These are phyloP conservation scores for Sphagnum tenellum DNA, from an alignment of 225 moss, liverwort and hornwort genomes.

Conservation along the genomic window DNA sequence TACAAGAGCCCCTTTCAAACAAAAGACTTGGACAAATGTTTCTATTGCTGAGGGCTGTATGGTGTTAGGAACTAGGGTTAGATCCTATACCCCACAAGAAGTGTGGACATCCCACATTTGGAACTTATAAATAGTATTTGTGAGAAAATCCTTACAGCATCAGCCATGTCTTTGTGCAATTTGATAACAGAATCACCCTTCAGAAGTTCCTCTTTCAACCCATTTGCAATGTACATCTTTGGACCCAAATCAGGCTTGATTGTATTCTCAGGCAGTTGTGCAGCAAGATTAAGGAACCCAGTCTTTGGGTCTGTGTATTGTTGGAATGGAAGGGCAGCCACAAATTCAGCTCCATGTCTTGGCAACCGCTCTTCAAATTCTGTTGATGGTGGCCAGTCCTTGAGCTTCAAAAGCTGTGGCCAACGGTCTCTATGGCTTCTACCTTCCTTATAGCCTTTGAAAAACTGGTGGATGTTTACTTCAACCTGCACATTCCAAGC, in stretches of 20 bases:
- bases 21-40: background rate
- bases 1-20: background rate
- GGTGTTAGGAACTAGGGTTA: too few relatives aligned
- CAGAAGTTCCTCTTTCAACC: slow-evolving; percentile 64
- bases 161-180: slow-evolving; percentile 96
- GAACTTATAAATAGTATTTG: too few relatives aligned
- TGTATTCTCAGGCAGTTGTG: slow-evolving; percentile 56
- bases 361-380: slow-evolving; percentile 89
- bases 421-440: slow-evolving; percentile 61
- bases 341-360: slow-evolving; percentile 77
- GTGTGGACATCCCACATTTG: too few relatives aligned
- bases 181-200: slow-evolving; percentile 95
- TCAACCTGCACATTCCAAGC: slow-evolving; percentile 47
- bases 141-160: slow-evolving; percentile 50
- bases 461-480: slow-evolving; percentile 95
- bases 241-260: slow-evolving; percentile 88
- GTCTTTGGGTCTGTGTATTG: slow-evolving; percentile 73
- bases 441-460: slow-evolving; percentile 68
- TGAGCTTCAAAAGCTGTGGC: slow-evolving; percentile 93
- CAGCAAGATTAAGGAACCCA: slow-evolving; percentile 79
- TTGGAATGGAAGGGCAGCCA: slow-evolving; percentile 75
- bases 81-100: too few relatives aligned
- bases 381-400: slow-evolving; percentile 92
- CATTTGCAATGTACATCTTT: slow-evolving; percentile 94
- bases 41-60: too few relatives aligned